phyloP scores from a whole-genome alignment of 257 asterid genomes.

The Solanum rostratum region DNA sequence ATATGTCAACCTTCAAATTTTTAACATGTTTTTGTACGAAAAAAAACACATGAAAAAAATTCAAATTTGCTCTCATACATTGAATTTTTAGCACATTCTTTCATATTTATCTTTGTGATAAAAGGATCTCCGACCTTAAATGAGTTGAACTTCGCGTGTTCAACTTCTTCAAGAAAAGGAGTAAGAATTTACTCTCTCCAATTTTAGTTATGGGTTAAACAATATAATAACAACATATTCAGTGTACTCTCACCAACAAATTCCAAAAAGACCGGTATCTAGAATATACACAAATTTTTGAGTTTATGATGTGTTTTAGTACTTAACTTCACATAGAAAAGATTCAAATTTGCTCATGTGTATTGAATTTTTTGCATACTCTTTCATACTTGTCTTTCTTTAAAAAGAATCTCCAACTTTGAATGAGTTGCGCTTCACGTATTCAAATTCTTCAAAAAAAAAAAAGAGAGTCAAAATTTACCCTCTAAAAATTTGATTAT shows the following conservation, averaged over 20 bases:
- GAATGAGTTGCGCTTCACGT: neutral
- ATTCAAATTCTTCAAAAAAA: neutral
- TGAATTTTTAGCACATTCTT: neutral
- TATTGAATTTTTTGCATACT: neutral
- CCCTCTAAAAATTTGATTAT: neutral
- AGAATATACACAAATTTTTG: too few relatives aligned
- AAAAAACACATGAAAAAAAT: neutral
- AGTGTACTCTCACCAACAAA: neutral
- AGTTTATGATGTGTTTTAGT: neutral
- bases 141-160: neutral
- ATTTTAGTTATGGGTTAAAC: neutral
- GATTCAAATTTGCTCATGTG: neutral
- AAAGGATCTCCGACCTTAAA: neutral
- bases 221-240: neutral
- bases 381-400: neutral
- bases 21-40: too few relatives aligned
- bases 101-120: neutral
- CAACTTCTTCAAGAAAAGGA: neutral
- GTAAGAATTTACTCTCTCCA: neutral
- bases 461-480: neutral
- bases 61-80: neutral
- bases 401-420: neutral
- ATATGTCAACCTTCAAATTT: too few relatives aligned
- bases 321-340: neutral
- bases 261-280: too few relatives aligned